Percentiles rank a stretch among this genome's conserved stretches.
Evolutionary conservation across 106 monocot genomes (phyloP).

Genomic region (Chionographis japonica): DNA sequence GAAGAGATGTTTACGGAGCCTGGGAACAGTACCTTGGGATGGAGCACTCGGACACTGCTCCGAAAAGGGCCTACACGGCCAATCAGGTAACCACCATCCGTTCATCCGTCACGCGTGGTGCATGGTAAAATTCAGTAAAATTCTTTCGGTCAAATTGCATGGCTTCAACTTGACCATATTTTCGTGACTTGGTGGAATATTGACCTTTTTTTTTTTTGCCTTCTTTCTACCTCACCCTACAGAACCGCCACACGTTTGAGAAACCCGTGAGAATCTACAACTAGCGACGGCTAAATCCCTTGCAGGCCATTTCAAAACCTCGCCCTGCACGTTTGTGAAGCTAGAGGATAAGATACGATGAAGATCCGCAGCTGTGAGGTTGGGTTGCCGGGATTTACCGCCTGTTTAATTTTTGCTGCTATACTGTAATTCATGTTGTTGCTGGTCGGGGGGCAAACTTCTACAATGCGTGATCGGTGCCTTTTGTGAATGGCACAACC

Average conservation of each 20-base stretch:
- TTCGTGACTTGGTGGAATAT: not conserved
- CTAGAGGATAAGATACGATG: not conserved
- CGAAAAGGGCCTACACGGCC: conserved; percentile 57
- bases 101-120: too few species aligned
- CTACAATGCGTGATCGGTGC: not conserved
- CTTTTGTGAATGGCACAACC: too few species aligned
- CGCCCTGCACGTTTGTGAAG: not conserved
- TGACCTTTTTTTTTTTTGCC: not conserved
- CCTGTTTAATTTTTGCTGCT: not conserved
- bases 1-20: conserved; percentile 71
- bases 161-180: not conserved
- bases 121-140: not conserved
- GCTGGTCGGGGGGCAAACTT: not conserved
- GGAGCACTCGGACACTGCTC: conserved; percentile 77
- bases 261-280: conserved; percentile 82
- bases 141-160: not conserved
- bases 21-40: conserved; percentile 91
- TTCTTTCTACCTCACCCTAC: conserved; percentile 1
- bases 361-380: not conserved
- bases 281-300: conserved; percentile 13
- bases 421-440: not conserved
- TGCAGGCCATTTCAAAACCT: not conserved
- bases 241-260: conserved; percentile 62
- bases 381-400: not conserved
- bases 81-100: conserved; percentile 35